Conservation (phyloP, 2,329 filamentous ascomycete genomes). For the Phialemoniopsis sp. region DNA sequence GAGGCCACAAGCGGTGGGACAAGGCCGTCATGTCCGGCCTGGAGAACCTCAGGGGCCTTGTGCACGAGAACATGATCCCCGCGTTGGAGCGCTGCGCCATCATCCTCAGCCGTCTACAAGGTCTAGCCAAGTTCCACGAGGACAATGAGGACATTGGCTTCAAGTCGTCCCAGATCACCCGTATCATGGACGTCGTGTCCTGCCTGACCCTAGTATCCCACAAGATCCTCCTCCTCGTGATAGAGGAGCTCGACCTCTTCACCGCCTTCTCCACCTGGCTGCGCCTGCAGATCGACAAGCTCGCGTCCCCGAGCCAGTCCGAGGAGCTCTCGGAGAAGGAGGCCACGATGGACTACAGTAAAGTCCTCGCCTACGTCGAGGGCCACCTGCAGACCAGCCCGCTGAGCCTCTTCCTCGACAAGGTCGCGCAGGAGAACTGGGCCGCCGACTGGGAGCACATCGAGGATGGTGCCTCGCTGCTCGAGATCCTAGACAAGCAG, state of each 20-base stretch:
- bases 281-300: constrained; percentile 74
- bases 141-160: constrained; percentile 60
- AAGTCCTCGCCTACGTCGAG: constrained; percentile 74
- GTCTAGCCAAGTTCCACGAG: constrained; percentile 77
- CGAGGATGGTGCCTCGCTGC: constrained; percentile 37
- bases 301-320: constrained; percentile 58
- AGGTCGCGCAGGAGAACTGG: constrained; percentile 45
- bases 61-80: constrained; percentile 86
- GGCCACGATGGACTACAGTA: constrained; percentile 66
- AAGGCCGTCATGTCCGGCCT: constrained; percentile 78
- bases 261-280: constrained; percentile 79
- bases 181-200: constrained; percentile 65
- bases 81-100: constrained; percentile 80
- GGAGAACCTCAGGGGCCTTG: constrained; percentile 68
- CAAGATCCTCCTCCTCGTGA: constrained; percentile 65
- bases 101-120: constrained; percentile 76
- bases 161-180: constrained; percentile 56
- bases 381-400: constrained; percentile 64
- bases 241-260: constrained; percentile 77
- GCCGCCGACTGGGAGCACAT: constrained; percentile 37
- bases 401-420: constrained; percentile 56
- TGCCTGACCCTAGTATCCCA: constrained; percentile 74
- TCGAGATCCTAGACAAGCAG: constrained; percentile 46
- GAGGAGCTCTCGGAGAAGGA: constrained; percentile 78
- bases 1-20: constrained; percentile 92